A percentile compares a stretch with the other conserved stretches of the same genome.
phyloP scores from a whole-genome alignment of 2,329 filamentous ascomycete species.

The Dothidotthia symphoricarpi region DNA sequence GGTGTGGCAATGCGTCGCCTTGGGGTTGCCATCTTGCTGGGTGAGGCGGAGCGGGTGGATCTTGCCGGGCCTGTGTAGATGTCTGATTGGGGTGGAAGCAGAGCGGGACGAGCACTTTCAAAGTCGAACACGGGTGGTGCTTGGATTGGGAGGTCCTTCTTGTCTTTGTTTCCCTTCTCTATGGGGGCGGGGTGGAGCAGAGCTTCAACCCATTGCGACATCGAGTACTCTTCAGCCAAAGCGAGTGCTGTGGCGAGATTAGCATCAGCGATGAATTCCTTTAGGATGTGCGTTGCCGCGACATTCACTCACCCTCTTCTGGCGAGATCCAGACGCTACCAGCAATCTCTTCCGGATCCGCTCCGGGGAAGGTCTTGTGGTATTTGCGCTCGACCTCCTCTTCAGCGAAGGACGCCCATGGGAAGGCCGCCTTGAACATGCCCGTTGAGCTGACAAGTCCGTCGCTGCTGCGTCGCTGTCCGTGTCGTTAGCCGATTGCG shows the following conservation, averaged over 20 bases:
- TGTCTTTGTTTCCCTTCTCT: conserved; percentile 61
- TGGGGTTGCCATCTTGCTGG: conserved; percentile 51
- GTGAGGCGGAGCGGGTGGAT: conserved; percentile 60
- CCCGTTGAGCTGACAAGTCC: conserved; percentile 82
- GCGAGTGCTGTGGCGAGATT: conserved; percentile 62
- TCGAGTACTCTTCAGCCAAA: conserved; percentile 83
- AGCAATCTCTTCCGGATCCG: conserved; percentile 87
- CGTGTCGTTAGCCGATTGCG: conserved; percentile 28
- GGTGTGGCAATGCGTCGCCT: conserved; percentile 52
- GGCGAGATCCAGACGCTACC: conserved; percentile 97
- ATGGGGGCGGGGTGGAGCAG: conserved; percentile 87
- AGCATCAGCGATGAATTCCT: conserved; percentile 19
- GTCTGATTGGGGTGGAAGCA: conserved; percentile 34
- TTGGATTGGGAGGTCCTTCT: conserved; percentile 68
- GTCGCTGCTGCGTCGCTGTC: conserved; percentile 74
- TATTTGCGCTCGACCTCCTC: conserved; percentile 76
- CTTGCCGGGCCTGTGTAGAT: conserved; percentile 49
- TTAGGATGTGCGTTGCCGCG: background rate
- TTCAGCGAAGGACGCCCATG: conserved; percentile 69
- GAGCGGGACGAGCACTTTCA: conserved; percentile 38
- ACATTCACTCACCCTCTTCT: conserved; percentile 55
- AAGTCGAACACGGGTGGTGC: conserved; percentile 78
- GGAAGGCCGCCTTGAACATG: conserved; percentile 90
- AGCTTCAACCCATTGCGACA: conserved; percentile 85
- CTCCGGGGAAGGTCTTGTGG: conserved; percentile 78